A percentile compares a stretch with the other conserved stretches of the same genome.
Evolutionary conservation across 192 early-diverging fungal species (phyloP).

Genomic region (Gaertneriomyces sp.): DNA sequence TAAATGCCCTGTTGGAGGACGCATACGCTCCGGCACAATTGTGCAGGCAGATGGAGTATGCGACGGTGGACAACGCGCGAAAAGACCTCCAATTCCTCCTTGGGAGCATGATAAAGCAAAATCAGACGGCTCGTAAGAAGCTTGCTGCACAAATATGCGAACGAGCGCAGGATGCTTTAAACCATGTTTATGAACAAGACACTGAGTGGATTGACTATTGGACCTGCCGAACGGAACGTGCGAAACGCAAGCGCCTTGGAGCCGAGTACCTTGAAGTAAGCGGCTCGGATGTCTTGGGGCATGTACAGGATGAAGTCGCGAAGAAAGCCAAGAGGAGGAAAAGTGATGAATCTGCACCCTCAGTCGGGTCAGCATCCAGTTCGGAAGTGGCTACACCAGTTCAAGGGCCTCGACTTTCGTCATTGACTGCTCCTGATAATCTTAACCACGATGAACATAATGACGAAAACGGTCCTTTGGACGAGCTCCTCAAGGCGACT

Average conservation of each 20-base stretch:
- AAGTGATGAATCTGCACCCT: too few species aligned
- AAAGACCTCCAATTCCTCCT: not conserved
- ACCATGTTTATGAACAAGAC: not conserved
- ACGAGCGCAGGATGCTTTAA: slow-evolving; percentile 1
- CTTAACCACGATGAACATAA: too few species aligned
- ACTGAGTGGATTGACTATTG: slow-evolving; percentile 1
- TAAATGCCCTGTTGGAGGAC: not conserved
- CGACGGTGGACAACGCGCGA: not conserved
- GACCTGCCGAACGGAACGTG: not conserved
- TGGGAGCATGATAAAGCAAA: not conserved
- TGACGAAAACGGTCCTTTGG: too few species aligned
- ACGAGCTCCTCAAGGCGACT: too few species aligned
- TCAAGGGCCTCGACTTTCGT: too few species aligned
- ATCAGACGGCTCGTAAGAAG: too few species aligned
- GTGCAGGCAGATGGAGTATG: not conserved
- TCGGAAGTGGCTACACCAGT: too few species aligned
- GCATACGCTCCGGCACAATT: slow-evolving; percentile 8
- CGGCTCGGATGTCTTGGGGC: not conserved
- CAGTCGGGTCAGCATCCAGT: too few species aligned
- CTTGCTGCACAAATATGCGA: not conserved
- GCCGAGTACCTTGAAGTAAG: not conserved
- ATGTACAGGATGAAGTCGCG: not conserved
- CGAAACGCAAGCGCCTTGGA: not conserved
- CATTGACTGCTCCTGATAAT: too few species aligned
- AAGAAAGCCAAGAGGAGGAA: not conserved